A percentile compares a stretch with the other conserved stretches of the same genome.
phyloP scores from a whole-genome alignment of 768 basidiomycete genomes.

The Clitopilus hobsonii region DNA sequence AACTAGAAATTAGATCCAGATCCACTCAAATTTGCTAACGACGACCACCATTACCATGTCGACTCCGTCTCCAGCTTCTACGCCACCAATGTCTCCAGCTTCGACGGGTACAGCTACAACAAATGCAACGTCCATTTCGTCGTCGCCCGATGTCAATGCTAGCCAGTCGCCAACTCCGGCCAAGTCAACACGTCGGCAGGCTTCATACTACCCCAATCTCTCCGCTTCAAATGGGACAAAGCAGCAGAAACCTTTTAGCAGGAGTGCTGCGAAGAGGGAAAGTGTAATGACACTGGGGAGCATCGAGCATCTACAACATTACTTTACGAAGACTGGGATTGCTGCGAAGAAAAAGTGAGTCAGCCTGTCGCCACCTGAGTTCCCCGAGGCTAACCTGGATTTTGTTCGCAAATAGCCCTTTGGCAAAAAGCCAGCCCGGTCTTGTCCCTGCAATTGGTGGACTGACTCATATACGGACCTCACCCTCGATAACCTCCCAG shows the following conservation, averaged over 20 bases:
- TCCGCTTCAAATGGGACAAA: constrained; percentile 57
- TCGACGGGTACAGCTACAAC: background rate
- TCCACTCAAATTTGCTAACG: background rate
- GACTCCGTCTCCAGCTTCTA: background rate
- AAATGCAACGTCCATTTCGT: constrained; percentile 39
- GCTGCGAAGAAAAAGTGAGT: constrained; percentile 68
- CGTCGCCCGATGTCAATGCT: constrained; percentile 62
- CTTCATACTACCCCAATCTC: constrained; percentile 75
- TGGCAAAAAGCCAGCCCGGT: constrained; percentile 51
- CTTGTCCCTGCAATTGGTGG: constrained; percentile 78
- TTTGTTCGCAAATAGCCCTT: constrained; percentile 19
- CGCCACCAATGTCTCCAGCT: background rate
- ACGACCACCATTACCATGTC: background rate
- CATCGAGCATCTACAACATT: constrained; percentile 93
- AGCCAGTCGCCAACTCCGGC: constrained; percentile 20
- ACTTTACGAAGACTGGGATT: constrained; percentile 87
- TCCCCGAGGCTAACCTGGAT: constrained; percentile 7
- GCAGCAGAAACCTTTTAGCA: constrained; percentile 79
- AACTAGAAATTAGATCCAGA: background rate
- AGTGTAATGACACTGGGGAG: constrained; percentile 94
- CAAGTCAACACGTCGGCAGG: constrained; percentile 58
- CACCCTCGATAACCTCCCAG: constrained; percentile 37
- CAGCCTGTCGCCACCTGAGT: constrained; percentile 1
- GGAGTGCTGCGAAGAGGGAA: constrained; percentile 88
- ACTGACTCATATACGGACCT: constrained; percentile 36